Evolutionary conservation across 768 basidiomycete genomes (phyloP), one percentile per base, ranked within the genome.

Genomic region (Auricularia auricula-judae): DNA sequence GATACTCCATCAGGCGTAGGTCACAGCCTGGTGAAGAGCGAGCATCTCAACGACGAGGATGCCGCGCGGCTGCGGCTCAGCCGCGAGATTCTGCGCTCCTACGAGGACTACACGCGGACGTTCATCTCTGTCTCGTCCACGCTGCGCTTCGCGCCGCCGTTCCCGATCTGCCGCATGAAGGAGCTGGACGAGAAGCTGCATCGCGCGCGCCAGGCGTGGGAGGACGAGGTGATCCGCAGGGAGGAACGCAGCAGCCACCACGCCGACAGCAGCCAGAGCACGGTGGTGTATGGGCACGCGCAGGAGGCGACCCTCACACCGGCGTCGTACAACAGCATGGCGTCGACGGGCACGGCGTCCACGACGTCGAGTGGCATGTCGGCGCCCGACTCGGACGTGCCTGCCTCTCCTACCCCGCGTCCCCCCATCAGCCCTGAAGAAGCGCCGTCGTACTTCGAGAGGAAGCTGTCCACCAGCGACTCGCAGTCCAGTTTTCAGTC

Each of bases 71-170:
- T 83, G 33, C 80, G 82, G 58, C 81, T 93, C 7, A 87, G 93
- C 4, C 80, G 82, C 63, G 84, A 91, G 21, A 93, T 97, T 36
- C 85, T 91, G 61, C 80, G 88, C 63, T 86, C 90, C 0, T 79
- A 95, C n/a, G 84, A 89, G 47, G 89, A 91, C 1, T 99, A 97
- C 72, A 78, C 80, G 68, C 85, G 79, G 66, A 94, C 91, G 1
- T 93, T 93, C 71, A 89, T 98, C 36, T 98, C 97, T 1, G 91
- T 93, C 53, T 98, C 95, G 2, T 89, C 95, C 0, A 93, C 94
- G 0, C 78, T 98, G 59, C 85, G 92, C 3, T 97, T 97, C 72
- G 91, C 88, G 14, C 93, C 96, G 29, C 97, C 97, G 3, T 88
- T 91, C 71, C 89, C 94, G 5, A 83, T 99, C 47, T 79, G 83